Conservation (phyloP, 768 basidiomycete species). For the Macrolepiota albuminosa region DNA sequence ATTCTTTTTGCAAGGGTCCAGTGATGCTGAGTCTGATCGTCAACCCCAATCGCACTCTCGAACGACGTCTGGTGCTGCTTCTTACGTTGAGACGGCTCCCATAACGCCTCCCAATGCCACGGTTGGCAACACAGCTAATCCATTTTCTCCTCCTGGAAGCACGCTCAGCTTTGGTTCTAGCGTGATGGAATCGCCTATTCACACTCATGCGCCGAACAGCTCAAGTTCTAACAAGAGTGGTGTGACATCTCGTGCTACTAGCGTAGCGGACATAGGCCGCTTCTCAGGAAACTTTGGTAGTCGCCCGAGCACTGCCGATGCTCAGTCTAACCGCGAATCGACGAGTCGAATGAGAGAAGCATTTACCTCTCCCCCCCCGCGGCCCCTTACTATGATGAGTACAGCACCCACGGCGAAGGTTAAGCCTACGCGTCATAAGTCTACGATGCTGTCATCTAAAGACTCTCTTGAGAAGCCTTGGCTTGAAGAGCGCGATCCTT, state of each 20-base stretch:
- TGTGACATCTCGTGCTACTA: slow-evolving; percentile 33
- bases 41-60: slow-evolving; percentile 27
- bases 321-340: slow-evolving; percentile 27
- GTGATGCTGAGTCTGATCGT: slow-evolving; percentile 26
- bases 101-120: slow-evolving; percentile 35
- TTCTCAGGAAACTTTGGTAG: slow-evolving; percentile 33
- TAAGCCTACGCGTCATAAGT: slow-evolving; percentile 42
- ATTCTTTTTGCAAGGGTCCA: slow-evolving; percentile 23
- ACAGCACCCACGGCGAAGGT: slow-evolving; percentile 39
- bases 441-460: slow-evolving; percentile 38
- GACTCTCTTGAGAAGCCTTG: slow-evolving; percentile 56
- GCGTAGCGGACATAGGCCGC: slow-evolving; percentile 37
- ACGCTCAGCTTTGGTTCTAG: slow-evolving; percentile 38
- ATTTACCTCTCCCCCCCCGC: slow-evolving; percentile 54
- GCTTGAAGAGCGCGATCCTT: slow-evolving; percentile 52
- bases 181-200: slow-evolving; percentile 23
- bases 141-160: slow-evolving; percentile 51
- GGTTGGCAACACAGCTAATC: slow-evolving; percentile 32
- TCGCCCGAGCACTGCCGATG: slow-evolving; percentile 29
- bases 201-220: slow-evolving; percentile 16
- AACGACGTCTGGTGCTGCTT: slow-evolving; percentile 26
- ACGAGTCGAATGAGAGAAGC: slow-evolving; percentile 45
- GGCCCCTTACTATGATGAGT: slow-evolving; percentile 53
- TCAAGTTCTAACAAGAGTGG: slow-evolving; percentile 30
- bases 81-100: slow-evolving; percentile 33